Evolutionary conservation across 2,329 filamentous ascomycete genomes (phyloP).

Genomic region (Alternaria solani): DNA sequence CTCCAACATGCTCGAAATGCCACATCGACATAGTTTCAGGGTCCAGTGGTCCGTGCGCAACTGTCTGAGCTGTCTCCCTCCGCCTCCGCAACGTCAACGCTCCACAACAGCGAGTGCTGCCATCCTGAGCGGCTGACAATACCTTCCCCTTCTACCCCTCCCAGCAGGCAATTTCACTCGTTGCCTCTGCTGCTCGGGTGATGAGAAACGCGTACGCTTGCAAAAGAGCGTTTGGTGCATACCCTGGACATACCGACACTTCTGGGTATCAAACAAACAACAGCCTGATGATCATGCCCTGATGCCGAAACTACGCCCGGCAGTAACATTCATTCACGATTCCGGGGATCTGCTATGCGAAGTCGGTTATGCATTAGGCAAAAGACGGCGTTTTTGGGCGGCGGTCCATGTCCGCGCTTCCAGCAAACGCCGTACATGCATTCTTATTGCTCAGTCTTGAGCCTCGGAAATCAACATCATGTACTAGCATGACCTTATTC

Average conservation of each 20-base stretch:
- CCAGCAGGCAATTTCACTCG: background rate
- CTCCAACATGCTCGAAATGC: slow-evolving; percentile 26
- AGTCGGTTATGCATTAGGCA: background rate
- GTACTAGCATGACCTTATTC: background rate
- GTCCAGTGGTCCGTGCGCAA: slow-evolving; percentile 18
- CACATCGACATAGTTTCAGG: slow-evolving; percentile 33
- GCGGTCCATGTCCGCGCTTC: slow-evolving; percentile 3
- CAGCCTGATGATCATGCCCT: background rate
- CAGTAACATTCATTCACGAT: background rate
- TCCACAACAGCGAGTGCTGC: background rate
- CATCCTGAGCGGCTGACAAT: background rate
- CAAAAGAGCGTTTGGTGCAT: background rate
- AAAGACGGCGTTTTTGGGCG: background rate
- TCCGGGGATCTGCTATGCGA: background rate
- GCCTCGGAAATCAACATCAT: background rate
- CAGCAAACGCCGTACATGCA: slow-evolving; percentile 24
- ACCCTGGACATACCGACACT: background rate
- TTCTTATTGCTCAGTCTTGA: slow-evolving; percentile 12
- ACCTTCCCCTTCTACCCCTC: background rate
- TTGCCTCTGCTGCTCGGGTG: background rate
- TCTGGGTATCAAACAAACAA: background rate
- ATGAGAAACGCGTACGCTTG: background rate
- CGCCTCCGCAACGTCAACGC: background rate
- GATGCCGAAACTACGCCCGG: background rate
- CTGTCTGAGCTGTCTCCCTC: slow-evolving; percentile 5